Evolutionary conservation across 2,329 filamentous ascomycete species (phyloP).

Genomic region (Fusarium siculi): DNA sequence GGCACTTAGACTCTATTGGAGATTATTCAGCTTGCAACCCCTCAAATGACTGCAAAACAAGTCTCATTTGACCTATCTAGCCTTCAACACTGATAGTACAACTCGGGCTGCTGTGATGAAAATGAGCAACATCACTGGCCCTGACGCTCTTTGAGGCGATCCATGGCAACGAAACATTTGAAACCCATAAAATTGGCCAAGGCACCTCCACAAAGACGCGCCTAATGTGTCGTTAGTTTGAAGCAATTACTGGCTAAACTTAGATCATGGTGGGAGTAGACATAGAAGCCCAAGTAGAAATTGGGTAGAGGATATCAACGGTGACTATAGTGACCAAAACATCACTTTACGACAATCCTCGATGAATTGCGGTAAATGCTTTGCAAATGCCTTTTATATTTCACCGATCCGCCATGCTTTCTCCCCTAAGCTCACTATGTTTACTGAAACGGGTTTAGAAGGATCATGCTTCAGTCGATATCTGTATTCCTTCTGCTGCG

Average conservation of each 20-base stretch:
- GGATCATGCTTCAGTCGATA: constrained; percentile 55
- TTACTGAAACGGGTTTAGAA: background rate
- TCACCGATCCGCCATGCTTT: background rate
- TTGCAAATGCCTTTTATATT: background rate
- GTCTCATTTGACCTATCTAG: background rate
- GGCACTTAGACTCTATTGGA: background rate
- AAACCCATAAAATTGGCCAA: background rate
- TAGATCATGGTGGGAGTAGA: background rate
- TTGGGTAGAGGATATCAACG: background rate
- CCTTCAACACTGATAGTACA: background rate
- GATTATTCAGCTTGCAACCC: background rate
- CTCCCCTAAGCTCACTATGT: too few relatives aligned
- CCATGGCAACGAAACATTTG: background rate
- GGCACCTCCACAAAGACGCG: background rate
- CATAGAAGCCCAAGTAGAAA: background rate
- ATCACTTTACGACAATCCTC: background rate
- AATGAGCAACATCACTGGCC: background rate
- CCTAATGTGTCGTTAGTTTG: background rate
- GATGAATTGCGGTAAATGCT: background rate
- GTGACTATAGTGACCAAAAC: background rate
- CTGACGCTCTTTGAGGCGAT: background rate
- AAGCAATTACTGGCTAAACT: background rate
- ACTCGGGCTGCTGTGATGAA: background rate
- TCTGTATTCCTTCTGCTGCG: constrained; percentile 67
- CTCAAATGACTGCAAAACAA: background rate